phyloP scores from a whole-genome alignment of 768 basidiomycete species.

The Suillus placidus region DNA sequence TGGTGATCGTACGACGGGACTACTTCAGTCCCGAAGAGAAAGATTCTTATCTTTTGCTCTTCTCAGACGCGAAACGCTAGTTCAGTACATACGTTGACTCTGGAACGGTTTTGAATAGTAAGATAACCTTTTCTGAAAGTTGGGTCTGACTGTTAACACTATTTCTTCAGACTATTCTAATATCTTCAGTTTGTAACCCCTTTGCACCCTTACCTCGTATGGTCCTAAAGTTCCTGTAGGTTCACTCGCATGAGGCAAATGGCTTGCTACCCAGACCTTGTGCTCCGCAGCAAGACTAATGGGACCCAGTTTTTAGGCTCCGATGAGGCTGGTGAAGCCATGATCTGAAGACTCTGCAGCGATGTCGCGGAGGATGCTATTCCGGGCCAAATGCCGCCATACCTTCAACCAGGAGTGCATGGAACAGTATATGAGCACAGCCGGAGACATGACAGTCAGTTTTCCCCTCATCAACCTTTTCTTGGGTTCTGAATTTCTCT shows the following conservation, averaged over 20 bases:
- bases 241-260: slow-evolving; percentile 96
- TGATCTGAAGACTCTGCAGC: too few species aligned
- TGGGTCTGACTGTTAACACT: slow-evolving; percentile 1
- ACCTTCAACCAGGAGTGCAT: slow-evolving; percentile 97
- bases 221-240: slow-evolving; percentile 41
- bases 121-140: slow-evolving; percentile 32
- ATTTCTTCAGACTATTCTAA: slow-evolving; percentile 75
- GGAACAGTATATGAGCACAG: slow-evolving; percentile 83
- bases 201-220: background rate
- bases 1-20: slow-evolving; percentile 84
- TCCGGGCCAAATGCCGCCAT: slow-evolving; percentile 87
- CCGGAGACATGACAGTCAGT: slow-evolving; percentile 63
- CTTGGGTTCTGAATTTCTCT: background rate
- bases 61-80: slow-evolving; percentile 89
- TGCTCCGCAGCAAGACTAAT: too few species aligned
- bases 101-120: slow-evolving; percentile 92
- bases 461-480: background rate
- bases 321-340: too few species aligned
- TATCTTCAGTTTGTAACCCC: slow-evolving; percentile 74
- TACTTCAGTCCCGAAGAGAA: slow-evolving; percentile 98
- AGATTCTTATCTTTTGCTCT: slow-evolving; percentile 88
- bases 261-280: too few species aligned
- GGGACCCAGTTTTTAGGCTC: too few species aligned
- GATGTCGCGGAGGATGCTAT: slow-evolving; percentile 97
- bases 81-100: slow-evolving; percentile 89